Percentiles rank a stretch among this genome's conserved stretches.
These are phyloP conservation scores for Lactarius deliciosus DNA, from an alignment of 768 basidiomycete genomes.

Conservation along the genomic window DNA sequence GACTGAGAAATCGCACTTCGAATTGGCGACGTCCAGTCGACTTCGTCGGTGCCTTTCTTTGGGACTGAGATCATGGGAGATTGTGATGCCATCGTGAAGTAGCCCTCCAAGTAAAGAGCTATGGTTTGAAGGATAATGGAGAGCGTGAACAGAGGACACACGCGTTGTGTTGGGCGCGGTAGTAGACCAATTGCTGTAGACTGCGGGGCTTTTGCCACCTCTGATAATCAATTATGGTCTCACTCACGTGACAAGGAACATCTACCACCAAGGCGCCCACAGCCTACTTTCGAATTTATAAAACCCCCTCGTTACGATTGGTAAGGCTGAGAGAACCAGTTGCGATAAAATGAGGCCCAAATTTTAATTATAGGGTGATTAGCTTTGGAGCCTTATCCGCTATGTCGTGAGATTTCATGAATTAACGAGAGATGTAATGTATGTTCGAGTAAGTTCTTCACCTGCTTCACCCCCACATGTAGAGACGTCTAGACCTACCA, in stretches of 20 bases:
- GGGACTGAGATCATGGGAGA: slow-evolving; percentile 91
- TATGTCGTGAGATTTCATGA: slow-evolving; percentile 11
- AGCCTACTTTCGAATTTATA: neutral
- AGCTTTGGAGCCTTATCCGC: neutral
- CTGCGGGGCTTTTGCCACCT: slow-evolving; percentile 1
- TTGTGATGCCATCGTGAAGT: slow-evolving; percentile 61
- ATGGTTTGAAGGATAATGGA: neutral
- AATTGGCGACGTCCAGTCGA: slow-evolving; percentile 93
- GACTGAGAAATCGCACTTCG: slow-evolving; percentile 83
- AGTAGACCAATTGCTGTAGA: neutral
- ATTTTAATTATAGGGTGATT: neutral
- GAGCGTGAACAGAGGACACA: neutral
- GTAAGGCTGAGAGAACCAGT: neutral
- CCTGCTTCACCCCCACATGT: neutral
- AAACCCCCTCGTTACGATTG: neutral
- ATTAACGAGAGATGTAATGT: neutral
- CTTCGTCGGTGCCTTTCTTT: slow-evolving; percentile 92
- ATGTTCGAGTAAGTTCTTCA: neutral
- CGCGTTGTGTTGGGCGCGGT: neutral
- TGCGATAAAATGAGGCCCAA: neutral
- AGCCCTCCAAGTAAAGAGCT: neutral
- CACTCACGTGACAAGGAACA: neutral
- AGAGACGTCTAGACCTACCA: neutral
- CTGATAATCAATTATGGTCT: neutral
- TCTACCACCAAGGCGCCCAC: neutral